Base-by-base conservation (phyloP, 352 stramenopile genomes). In the Globisporangium sylvaticum region DNA sequence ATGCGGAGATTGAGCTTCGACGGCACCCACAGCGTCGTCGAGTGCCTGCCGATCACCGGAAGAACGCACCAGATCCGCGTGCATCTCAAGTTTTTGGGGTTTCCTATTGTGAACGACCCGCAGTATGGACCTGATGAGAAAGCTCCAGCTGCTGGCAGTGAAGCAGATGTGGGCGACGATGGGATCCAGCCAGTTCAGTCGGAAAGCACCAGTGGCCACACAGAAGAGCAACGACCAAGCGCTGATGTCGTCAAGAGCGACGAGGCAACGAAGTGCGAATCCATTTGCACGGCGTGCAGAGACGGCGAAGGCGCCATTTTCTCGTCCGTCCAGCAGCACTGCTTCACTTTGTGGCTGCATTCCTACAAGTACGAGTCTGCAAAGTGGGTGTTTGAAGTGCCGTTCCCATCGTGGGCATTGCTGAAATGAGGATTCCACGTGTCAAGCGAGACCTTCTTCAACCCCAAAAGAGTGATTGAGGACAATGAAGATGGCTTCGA, bases 41-140 rank as follows among this genome's bases (percentile, higher is more conserved):
- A 98, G 58, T 96, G 88, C 64, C 79, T 89, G 55, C 95, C 96
- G 39, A 72, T 91, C 25, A 98, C 96, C 9, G 96, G 96, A 6
- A 71, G 96, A 9, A 98, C 94, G 5, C 96, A 99, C 76, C 96
- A 99, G 77, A 97, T 98, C 71, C 88, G 96, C 31, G 77, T 98
- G 1, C 96, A 99, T 69, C 79, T 98, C 24, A 88, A 98, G 66
- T 76, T 88, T 58, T 55, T 94, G 24, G 83, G 79, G 5, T 88
- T 88, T 66, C 91, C 96, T 0, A 98, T 98, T 71, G 92, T 84
- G 20, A 98, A 98, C 69, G 94, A 98, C 69, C 90, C 94, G n/a
- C 88, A 94, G 62, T 98, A 98, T 72, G 95, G 94, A 31, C 52
- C 68, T 27, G n/a, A 50, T 9, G 24, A 53, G 44, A 69, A n/a